phyloP scores from a whole-genome alignment of 352 stramenopile genomes.

The Phytophthora pisi region DNA sequence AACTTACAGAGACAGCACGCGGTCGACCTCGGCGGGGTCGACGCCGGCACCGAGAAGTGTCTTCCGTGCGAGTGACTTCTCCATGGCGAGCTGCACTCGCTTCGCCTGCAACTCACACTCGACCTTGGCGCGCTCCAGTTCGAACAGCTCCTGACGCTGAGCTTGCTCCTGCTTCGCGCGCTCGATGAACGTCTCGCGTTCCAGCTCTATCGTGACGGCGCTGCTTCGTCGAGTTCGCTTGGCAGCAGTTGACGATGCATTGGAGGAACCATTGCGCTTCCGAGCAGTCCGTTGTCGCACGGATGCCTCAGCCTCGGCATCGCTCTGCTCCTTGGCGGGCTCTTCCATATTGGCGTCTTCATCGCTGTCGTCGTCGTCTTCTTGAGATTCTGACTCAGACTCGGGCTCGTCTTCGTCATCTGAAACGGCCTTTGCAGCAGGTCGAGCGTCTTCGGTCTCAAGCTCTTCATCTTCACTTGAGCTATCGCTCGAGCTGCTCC shows the following conservation, averaged over 20 bases:
- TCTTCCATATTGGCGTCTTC: conserved; percentile 11
- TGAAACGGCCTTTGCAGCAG: conserved; percentile 11
- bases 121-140: conserved; percentile 52
- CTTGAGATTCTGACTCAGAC: conserved; percentile 4
- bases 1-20: conserved; percentile 44
- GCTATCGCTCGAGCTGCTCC: conserved; percentile 22
- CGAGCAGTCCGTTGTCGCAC: background rate
- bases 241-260: background rate
- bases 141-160: conserved; percentile 47
- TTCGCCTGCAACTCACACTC: conserved; percentile 50
- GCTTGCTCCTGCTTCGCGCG: conserved; percentile 37
- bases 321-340: background rate
- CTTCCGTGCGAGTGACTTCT: conserved; percentile 51
- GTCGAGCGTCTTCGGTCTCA: conserved; percentile 18
- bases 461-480: conserved; percentile 13
- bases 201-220: conserved; percentile 14
- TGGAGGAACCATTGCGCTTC: conserved; percentile 16
- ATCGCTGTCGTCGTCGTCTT: conserved; percentile 2
- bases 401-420: conserved; percentile 22
- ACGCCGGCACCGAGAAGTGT: conserved; percentile 52
- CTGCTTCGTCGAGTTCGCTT: conserved; percentile 19
- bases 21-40: conserved; percentile 42
- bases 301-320: background rate
- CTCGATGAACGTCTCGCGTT: conserved; percentile 29
- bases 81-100: conserved; percentile 44